A percentile compares a stretch with the other conserved stretches of the same genome.
Evolutionary conservation across 345 rosid genomes (phyloP).

Genomic region (Geranium rotundifolium): DNA sequence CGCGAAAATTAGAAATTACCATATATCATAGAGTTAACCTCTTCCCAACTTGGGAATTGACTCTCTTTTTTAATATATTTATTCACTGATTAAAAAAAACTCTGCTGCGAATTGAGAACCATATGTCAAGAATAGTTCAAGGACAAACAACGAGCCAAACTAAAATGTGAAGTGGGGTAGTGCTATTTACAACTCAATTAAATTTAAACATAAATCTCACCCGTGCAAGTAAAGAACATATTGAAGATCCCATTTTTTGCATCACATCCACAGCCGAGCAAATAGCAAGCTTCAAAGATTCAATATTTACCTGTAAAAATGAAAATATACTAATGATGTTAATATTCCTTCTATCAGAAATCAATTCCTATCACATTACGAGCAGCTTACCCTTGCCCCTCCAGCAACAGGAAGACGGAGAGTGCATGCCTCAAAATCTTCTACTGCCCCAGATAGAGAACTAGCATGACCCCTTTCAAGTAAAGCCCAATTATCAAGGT

Average conservation of each 20-base stretch:
- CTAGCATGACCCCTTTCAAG: conserved; percentile 68
- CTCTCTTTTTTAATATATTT: too few relatives aligned
- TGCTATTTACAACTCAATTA: neutral
- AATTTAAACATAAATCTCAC: conserved; percentile 27
- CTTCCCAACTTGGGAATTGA: too few relatives aligned
- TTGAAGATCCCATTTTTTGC: conserved; percentile 79
- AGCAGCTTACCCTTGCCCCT: conserved; percentile 62
- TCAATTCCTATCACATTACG: neutral
- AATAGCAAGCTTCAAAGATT: conserved; percentile 66
- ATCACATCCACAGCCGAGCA: conserved; percentile 85
- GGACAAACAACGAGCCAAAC: neutral
- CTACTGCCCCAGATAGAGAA: conserved; percentile 68
- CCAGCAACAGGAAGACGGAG: conserved; percentile 81
- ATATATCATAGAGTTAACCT: too few relatives aligned
- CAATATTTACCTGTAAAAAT: conserved; percentile 57
- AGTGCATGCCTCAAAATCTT: conserved; percentile 88
- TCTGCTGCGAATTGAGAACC: too few relatives aligned
- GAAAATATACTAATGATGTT: conserved; percentile 10
- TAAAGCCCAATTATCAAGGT: conserved; percentile 77
- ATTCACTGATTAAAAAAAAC: too few relatives aligned
- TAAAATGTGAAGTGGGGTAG: neutral
- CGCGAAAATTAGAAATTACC: too few relatives aligned
- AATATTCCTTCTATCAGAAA: conserved; percentile 10
- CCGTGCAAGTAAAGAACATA: conserved; percentile 54
- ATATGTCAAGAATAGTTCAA: too few relatives aligned